Percentiles rank a stretch among this genome's conserved stretches.
Evolutionary conservation across 129 eudicot species (phyloP).

Genomic region (sunflower (Helianthus annuus)): HanXRQr2.0-SUNRISE NC_035442.2:117662869-117663368

Average conservation of each 20-base stretch:
- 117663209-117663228: not conserved
- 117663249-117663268: not conserved
- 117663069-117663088: conserved; percentile 52
- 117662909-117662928: too few relatives aligned
- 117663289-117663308: too few relatives aligned
- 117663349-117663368: too few relatives aligned
- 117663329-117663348: too few relatives aligned
- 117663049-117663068: conserved; percentile 51
- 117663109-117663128: too few relatives aligned
- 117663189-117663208: not conserved
- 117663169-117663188: conserved; percentile 34
- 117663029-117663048: conserved; percentile 50
- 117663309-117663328: too few relatives aligned
- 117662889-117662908: too few relatives aligned
- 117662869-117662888: too few relatives aligned
- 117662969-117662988: not conserved
- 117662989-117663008: conserved; percentile 54
- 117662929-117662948: too few relatives aligned
- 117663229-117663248: not conserved
- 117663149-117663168: conserved; percentile 39
- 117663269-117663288: not conserved
- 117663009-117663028: conserved; percentile 53
- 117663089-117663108: conserved; percentile 56
- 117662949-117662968: too few relatives aligned
- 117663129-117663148: too few relatives aligned